Evolutionary conservation across 2,329 filamentous ascomycete species (phyloP).

Genomic region (Pseudogymnoascus sp.): DNA sequence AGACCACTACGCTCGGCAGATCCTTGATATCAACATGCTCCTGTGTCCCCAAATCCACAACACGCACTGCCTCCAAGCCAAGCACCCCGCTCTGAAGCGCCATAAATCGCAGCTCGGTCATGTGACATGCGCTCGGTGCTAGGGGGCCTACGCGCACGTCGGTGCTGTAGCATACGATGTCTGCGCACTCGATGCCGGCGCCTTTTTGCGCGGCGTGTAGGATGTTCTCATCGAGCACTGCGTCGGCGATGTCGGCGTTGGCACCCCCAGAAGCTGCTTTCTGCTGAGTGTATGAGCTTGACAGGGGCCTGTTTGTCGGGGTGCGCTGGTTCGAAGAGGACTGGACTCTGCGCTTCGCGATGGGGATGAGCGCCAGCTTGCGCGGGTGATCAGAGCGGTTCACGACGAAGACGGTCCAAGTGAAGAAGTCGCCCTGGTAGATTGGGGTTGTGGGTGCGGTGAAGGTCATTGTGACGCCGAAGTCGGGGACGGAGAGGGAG

Average conservation of each 20-base stretch:
- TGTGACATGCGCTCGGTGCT: conserved; percentile 63
- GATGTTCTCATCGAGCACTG: conserved; percentile 62
- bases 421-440: conserved; percentile 57
- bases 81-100: conserved; percentile 56
- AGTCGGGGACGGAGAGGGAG: conserved; percentile 43
- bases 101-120: conserved; percentile 63
- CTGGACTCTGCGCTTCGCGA: conserved; percentile 55
- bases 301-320: conserved; percentile 35
- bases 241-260: conserved; percentile 44
- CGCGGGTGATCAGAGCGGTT: conserved; percentile 57
- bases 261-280: conserved; percentile 19
- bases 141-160: conserved; percentile 67
- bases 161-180: conserved; percentile 66
- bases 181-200: conserved; percentile 52
- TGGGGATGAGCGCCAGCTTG: conserved; percentile 60
- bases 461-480: conserved; percentile 70
- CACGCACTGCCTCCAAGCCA: conserved; percentile 61
- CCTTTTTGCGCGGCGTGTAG: conserved; percentile 63
- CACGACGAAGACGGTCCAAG: conserved; percentile 66
- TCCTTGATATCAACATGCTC: conserved; percentile 72
- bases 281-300: conserved; percentile 32
- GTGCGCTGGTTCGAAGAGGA: conserved; percentile 34
- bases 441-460: conserved; percentile 53
- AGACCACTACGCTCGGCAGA: conserved; percentile 58
- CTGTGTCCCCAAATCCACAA: conserved; percentile 64